Evolutionary conservation across 306 rosid species (phyloP), one percentile per base, ranked within the genome.

Genomic region (Castanea sativa): DNA sequence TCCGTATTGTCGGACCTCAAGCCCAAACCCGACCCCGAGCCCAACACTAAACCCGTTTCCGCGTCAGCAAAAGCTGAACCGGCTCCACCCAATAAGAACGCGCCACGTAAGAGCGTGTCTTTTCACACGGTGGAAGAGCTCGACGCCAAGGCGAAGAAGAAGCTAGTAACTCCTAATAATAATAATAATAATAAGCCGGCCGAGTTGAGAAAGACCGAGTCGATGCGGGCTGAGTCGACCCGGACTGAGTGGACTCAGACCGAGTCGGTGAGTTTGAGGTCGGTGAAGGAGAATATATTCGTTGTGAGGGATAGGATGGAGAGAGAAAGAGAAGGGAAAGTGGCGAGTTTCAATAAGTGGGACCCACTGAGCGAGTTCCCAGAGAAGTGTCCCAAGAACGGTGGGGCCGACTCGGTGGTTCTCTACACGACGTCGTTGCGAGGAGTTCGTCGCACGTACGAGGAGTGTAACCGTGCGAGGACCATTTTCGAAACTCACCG

Each of bases 341-440:
- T 23, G 0, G 74, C 90, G 32, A 75, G 4, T 1, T 83, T 55
- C 64, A 92, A 58, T 4, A 82, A 35, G 55, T 20, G 88, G 55
- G 85, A 92, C 76, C 97, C 97, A 1, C 73, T 94, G 68, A 83
- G 90, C 19, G 83, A 84, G 12, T 91, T 69, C 77, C 95, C 84
- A 21, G 95, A 90, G 84, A 94, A 76, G 74, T 87, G 90, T n/a
- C 99, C 99, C 0, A 95, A 93, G 0, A 92, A 32, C 15, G 72
- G 93, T 0, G 97, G 97, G 0, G 78, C 33, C 1, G 92, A 92
- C 6, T 27, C 82, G 10, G 93, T 92, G 78, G 99, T 94, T 63
- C 78, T 94, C 9, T 94, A 92, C 81, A 94, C 99, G 80, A 94
- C 99, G 84, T 92, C 99, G 76, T 70, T 94, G 75, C 74, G 95